A percentile compares a stretch with the other conserved stretches of the same genome.
These are phyloP conservation scores for Apiospora marii DNA, from an alignment of 2,329 filamentous ascomycete species.

Conservation along the genomic window DNA sequence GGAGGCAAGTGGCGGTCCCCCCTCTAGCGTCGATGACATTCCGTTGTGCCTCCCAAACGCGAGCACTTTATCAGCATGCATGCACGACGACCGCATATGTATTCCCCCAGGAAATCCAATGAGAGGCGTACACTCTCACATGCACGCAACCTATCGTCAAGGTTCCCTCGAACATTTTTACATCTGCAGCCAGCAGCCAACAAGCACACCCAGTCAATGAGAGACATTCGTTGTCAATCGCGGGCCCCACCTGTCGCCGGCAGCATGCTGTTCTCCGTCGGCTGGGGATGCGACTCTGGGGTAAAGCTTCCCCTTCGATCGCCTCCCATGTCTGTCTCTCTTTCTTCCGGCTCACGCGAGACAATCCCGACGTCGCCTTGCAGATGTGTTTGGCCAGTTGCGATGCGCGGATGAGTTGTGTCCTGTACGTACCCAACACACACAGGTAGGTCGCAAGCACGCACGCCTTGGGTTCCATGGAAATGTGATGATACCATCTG, in stretches of 20 bases:
- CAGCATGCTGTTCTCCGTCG: not conserved
- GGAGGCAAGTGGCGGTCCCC: not conserved
- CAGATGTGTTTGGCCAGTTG: not conserved
- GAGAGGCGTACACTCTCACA: not conserved
- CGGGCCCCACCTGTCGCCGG: not conserved
- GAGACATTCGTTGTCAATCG: conserved; percentile 10
- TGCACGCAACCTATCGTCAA: conserved; percentile 3
- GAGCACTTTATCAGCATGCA: conserved; percentile 7
- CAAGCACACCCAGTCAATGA: not conserved
- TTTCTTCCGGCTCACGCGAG: conserved; percentile 12
- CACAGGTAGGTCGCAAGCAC: not conserved
- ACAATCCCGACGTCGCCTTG: conserved; percentile 11
- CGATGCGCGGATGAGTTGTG: not conserved
- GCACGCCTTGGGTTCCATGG: not conserved
- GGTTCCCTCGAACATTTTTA: not conserved
- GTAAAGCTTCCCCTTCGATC: conserved; percentile 1
- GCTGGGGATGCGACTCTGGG: conserved; percentile 15
- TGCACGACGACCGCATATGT: not conserved
- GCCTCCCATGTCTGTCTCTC: not conserved
- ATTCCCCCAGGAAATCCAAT: not conserved
- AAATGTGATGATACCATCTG: not conserved
- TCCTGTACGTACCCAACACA: conserved; percentile 4
- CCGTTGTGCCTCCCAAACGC: conserved; percentile 8
- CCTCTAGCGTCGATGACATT: not conserved
- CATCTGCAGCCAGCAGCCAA: conserved; percentile 4